Percentiles rank a stretch among this genome's conserved stretches.
Evolutionary conservation across 1,284 basidiomycete species (phyloP).

Genomic region (Rugosomyces carneus): DNA sequence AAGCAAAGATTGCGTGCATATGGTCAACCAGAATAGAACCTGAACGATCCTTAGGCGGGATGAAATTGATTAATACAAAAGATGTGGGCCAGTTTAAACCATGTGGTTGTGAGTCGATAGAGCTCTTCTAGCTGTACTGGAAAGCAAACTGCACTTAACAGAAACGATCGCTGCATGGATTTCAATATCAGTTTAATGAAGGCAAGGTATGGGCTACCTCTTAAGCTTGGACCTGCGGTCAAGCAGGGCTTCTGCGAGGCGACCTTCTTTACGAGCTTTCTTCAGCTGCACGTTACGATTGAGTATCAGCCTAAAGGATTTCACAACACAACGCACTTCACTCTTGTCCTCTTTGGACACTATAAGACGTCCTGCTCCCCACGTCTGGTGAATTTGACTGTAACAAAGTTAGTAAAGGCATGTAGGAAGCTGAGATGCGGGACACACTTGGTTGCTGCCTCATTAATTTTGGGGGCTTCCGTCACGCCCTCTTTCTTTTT

Average conservation of each 20-base stretch:
- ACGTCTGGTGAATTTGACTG: conserved; percentile 78
- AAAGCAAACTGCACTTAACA: conserved; percentile 33
- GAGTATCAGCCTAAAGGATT: conserved; percentile 5
- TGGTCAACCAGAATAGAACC: no score
- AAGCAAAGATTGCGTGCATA: no score
- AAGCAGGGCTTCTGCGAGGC: conserved; percentile 82
- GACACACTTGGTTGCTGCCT: conserved; percentile 64
- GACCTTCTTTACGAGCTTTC: conserved; percentile 81
- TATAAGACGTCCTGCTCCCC: conserved; percentile 78
- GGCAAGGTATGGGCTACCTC: conserved; percentile 47
- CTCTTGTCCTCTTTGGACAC: conserved; percentile 67
- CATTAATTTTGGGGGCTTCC: conserved; percentile 56
- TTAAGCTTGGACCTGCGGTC: conserved; percentile 89
- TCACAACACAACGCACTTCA: conserved; percentile 40
- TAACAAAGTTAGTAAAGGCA: conserved; percentile 6
- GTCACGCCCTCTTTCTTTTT: conserved; percentile 62
- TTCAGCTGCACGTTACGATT: conserved; percentile 50
- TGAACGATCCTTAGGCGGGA: no score
- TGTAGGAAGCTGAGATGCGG: conserved; percentile 1
- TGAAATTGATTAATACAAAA: no score
- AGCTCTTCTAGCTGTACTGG: not conserved
- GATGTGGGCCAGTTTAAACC: no score
- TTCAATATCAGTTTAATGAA: not conserved
- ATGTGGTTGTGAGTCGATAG: no score
- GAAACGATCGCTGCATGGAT: conserved; percentile 51